Evolutionary conservation across 805 yeast species (phyloP), one percentile per base, ranked within the genome.

Genomic region (Yarrowia sp.): DNA sequence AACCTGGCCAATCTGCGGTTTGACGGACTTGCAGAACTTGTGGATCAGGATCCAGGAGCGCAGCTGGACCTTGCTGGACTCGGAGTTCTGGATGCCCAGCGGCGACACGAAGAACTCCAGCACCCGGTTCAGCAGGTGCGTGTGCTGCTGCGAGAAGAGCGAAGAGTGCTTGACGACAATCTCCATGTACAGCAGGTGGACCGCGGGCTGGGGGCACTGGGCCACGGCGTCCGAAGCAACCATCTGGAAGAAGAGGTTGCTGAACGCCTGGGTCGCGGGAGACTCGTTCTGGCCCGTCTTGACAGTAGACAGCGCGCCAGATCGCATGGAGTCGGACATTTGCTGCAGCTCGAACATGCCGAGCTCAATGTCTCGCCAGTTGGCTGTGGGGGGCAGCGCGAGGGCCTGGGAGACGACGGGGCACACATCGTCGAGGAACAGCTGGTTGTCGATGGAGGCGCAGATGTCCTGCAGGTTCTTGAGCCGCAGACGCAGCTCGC

Each of bases 11-110:
- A 85, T 74, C 53, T 81, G 76, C 35, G 91, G 90, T 69, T 85
- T 87, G 1, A 93, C 86, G 49, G 87, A 77, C 70, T 87, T 90
- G 64, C 91, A 80, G 69, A 92, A 88, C 71, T 96, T 82, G 69
- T 86, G 86, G 68, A 93, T 90, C 65, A 92, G 77, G 72, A 90
- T 93, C 97, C 98, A 94, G 41, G 96, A 81, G 72, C 97, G 84
- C 62, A 84, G 79, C 68, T 91, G 84, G 4, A 92, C 97, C 42
- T 32, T 41, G 65, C 84, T 87, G 63, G 81, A 87, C 66, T 81
- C 79, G 5, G 80, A 77, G 74, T 87, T 90, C 72, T 90, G 91
- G 65, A 93, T 81, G 14, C 97, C 98, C 67, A 86, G 80, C 33
- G 84, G 85, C 16, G 94, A 84, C 46, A 90, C 83, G 71, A 94